These are phyloP conservation scores for Xylariaceae sp. DNA, from an alignment of 2,329 filamentous ascomycete genomes.

Conservation along the genomic window DNA sequence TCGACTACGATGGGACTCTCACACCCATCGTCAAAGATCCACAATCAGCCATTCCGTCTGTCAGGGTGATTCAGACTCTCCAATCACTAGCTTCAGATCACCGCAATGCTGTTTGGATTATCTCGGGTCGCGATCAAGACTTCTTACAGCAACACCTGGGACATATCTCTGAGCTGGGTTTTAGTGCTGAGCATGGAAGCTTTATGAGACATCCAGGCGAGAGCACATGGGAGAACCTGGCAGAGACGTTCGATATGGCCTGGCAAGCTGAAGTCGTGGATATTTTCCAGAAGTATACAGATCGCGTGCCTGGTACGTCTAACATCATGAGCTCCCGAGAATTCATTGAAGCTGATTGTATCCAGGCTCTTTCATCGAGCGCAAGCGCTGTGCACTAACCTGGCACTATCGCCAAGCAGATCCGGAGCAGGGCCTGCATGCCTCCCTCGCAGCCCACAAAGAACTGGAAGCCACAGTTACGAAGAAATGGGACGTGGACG, in stretches of 20 bases:
- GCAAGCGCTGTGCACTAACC: slow-evolving; percentile 88
- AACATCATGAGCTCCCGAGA: no score
- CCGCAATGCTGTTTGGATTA: slow-evolving; percentile 93
- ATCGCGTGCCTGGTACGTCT: slow-evolving; percentile 79
- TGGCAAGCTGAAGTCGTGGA: slow-evolving; percentile 86
- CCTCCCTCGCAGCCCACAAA: slow-evolving; percentile 76
- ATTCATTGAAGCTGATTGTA: background rate
- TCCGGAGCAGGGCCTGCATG: slow-evolving; percentile 75
- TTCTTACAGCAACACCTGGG: slow-evolving; percentile 90
- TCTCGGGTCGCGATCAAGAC: slow-evolving; percentile 87
- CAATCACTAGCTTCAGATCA: slow-evolving; percentile 75
- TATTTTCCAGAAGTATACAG: slow-evolving; percentile 83
- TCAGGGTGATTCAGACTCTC: slow-evolving; percentile 74
- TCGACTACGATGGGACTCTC: slow-evolving; percentile 96
- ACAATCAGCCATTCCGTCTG: slow-evolving; percentile 80
- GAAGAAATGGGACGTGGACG: slow-evolving; percentile 83
- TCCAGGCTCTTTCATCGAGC: slow-evolving; percentile 82
- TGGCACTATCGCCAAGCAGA: slow-evolving; percentile 96
- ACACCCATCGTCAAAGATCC: slow-evolving; percentile 94
- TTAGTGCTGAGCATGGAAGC: slow-evolving; percentile 94
- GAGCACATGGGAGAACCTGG: slow-evolving; percentile 82
- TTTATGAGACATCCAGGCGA: slow-evolving; percentile 81
- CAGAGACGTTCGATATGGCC: slow-evolving; percentile 81
- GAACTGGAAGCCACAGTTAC: slow-evolving; percentile 73
- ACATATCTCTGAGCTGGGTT: slow-evolving; percentile 83